Percentiles rank a stretch among this genome's conserved stretches.
These are phyloP conservation scores for Cercospora sp. DNA, from an alignment of 2,329 filamentous ascomycete species.

Conservation along the genomic window DNA sequence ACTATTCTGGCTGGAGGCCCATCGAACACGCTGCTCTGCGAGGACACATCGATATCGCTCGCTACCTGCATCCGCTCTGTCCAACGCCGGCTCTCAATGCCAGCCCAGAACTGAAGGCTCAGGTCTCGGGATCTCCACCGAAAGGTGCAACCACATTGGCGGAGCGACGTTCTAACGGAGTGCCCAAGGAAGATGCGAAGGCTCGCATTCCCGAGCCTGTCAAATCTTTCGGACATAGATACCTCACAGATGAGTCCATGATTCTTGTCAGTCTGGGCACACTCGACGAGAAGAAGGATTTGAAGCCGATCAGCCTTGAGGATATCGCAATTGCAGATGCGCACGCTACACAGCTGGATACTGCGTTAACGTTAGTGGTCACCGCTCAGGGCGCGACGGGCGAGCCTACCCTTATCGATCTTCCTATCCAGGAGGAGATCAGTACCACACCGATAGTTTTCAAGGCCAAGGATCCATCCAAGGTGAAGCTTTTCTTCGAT, in stretches of 20 bases:
- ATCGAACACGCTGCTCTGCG: conserved; percentile 89
- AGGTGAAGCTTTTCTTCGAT: conserved; percentile 90
- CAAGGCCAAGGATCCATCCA: conserved; percentile 70
- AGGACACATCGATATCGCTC: conserved; percentile 81
- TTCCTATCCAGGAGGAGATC: conserved; percentile 91
- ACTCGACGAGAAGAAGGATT: conserved; percentile 82
- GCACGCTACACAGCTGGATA: conserved; percentile 90
- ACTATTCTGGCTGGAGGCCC: conserved; percentile 91
- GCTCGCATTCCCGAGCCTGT: conserved; percentile 66
- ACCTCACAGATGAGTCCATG: conserved; percentile 84
- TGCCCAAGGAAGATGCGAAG: conserved; percentile 42
- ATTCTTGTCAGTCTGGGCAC: conserved; percentile 89
- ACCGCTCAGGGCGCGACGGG: conserved; percentile 82
- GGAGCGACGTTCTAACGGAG: conserved; percentile 44
- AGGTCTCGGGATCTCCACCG: conserved; percentile 30
- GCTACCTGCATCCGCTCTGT: conserved; percentile 62
- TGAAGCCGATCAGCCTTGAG: conserved; percentile 81
- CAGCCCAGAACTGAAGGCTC: conserved; percentile 32
- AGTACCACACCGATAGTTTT: conserved; percentile 93
- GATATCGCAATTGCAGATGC: conserved; percentile 83
- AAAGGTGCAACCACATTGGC: conserved; percentile 55
- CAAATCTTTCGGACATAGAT: conserved; percentile 94
- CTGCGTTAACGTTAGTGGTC: conserved; percentile 86
- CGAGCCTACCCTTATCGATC: conserved; percentile 83
- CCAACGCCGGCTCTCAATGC: conserved; percentile 38